These are phyloP conservation scores for Globisporangium okanoganense DNA, from an alignment of 352 stramenopile genomes.

Conservation along the genomic window DNA sequence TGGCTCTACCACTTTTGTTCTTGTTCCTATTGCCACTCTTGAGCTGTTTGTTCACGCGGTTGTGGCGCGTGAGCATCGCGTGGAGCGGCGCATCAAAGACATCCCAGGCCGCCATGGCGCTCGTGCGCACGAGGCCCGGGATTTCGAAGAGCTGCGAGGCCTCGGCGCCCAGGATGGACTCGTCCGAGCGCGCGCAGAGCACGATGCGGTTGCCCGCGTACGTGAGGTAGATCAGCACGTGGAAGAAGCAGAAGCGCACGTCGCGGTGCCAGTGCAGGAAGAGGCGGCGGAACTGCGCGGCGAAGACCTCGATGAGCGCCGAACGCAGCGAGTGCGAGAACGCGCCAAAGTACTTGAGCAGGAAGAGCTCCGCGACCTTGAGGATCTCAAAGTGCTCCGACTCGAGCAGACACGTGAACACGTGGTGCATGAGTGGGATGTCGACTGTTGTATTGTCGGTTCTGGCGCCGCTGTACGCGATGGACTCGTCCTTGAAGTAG, in stretches of 20 bases:
- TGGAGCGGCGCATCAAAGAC: conserved; percentile 58
- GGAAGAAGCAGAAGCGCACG: conserved; percentile 82
- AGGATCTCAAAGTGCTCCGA: conserved; percentile 77
- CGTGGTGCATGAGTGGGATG: conserved; percentile 31
- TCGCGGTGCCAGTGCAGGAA: conserved; percentile 85
- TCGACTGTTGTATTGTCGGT: conserved; percentile 21
- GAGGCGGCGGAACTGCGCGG: conserved; percentile 46
- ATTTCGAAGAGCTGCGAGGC: conserved; percentile 68
- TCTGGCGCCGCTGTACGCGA: conserved; percentile 2
- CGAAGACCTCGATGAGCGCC: conserved; percentile 44
- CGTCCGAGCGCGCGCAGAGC: conserved; percentile 67
- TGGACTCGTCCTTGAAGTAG: conserved; percentile 49
- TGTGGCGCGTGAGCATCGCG: conserved; percentile 46
- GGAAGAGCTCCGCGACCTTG: conserved; percentile 59
- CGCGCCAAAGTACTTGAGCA: conserved; percentile 53
- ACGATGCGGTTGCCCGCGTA: conserved; percentile 75
- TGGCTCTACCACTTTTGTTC: not conserved
- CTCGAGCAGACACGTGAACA: conserved; percentile 58
- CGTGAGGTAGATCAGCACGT: conserved; percentile 77
- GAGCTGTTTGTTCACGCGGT: conserved; percentile 36
- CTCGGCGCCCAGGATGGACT: conserved; percentile 61
- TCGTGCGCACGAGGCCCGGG: conserved; percentile 45
- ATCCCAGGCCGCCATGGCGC: conserved; percentile 42
- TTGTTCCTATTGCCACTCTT: not conserved
- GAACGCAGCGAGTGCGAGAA: conserved; percentile 59